Percentiles rank a stretch among this genome's conserved stretches.
phyloP scores from a whole-genome alignment of 495 filamentous ascomycete genomes.

The Aspergillus indologenus region DNA sequence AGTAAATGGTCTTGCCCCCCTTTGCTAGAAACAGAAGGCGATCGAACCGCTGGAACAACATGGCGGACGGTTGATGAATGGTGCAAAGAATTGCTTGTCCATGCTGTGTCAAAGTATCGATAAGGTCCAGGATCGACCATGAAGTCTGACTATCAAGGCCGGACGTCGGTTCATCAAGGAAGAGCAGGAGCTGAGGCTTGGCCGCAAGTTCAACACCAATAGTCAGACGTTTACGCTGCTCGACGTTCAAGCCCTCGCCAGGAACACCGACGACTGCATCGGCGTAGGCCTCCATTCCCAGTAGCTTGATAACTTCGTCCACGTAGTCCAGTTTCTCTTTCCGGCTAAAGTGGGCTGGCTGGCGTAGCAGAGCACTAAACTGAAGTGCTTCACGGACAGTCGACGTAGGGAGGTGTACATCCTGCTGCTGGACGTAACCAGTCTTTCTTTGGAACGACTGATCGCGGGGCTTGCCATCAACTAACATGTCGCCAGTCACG shows the following conservation, averaged over 20 bases:
- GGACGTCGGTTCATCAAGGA: slow-evolving; percentile 84
- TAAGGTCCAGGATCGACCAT: slow-evolving; percentile 71
- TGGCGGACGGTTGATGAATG: slow-evolving; percentile 85
- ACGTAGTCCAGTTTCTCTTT: slow-evolving; percentile 86
- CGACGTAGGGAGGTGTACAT: slow-evolving; percentile 77
- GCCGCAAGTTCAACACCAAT: slow-evolving; percentile 84
- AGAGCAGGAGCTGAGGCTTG: slow-evolving; percentile 76
- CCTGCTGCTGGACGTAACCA: slow-evolving; percentile 94
- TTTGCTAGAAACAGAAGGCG: slow-evolving; percentile 77
- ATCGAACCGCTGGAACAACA: slow-evolving; percentile 76
- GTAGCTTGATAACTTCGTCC: slow-evolving; percentile 85
- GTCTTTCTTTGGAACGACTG: slow-evolving; percentile 84
- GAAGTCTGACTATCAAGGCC: slow-evolving; percentile 79
- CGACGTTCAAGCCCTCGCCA: slow-evolving; percentile 67
- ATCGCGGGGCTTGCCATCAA: slow-evolving; percentile 55
- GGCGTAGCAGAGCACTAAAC: slow-evolving; percentile 81
- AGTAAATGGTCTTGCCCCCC: slow-evolving; percentile 82
- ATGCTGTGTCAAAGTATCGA: slow-evolving; percentile 72
- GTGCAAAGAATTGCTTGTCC: slow-evolving; percentile 85
- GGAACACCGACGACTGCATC: slow-evolving; percentile 31
- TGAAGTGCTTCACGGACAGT: slow-evolving; percentile 80
- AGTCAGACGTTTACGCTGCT: slow-evolving; percentile 78
- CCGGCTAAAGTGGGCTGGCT: slow-evolving; percentile 65
- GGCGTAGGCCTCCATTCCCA: slow-evolving; percentile 64
- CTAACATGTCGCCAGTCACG: slow-evolving; percentile 50